A percentile compares a stretch with the other conserved stretches of the same genome.
Conservation (phyloP, 345 rosid species). For the thale cress (Arabidopsis thaliana) region DNA sequence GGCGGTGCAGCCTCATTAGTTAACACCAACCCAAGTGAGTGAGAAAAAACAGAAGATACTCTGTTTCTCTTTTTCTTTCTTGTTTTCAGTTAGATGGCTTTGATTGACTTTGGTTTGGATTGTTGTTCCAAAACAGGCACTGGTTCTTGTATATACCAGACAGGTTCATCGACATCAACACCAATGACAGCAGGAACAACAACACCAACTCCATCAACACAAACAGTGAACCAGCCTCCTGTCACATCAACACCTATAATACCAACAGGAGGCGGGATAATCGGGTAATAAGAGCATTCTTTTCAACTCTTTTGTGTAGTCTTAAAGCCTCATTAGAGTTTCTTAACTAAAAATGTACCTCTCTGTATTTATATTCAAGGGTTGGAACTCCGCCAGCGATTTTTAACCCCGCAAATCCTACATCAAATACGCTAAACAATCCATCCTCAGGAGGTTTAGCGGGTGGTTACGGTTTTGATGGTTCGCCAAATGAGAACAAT, state of each 20-base stretch:
- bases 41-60: conserved; percentile 11
- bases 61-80: neutral
- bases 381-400: conserved; percentile 45
- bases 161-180: conserved; percentile 59
- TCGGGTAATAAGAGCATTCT: conserved; percentile 51
- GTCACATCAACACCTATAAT: conserved; percentile 49
- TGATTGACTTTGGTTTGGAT: conserved; percentile 12
- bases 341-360: conserved; percentile 13
- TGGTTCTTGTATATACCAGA: conserved; percentile 78
- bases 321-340: neutral
- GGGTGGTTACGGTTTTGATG: conserved; percentile 44
- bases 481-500: conserved; percentile 43
- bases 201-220: conserved; percentile 48
- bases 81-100: neutral
- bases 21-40: conserved; percentile 83
- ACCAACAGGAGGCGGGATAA: conserved; percentile 50
- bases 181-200: conserved; percentile 51
- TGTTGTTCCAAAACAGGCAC: conserved; percentile 57
- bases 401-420: conserved; percentile 47
- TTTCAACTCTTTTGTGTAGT: neutral
- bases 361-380: conserved; percentile 21
- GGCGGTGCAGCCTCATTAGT: conserved; percentile 75
- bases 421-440: conserved; percentile 31
- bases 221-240: conserved; percentile 49
- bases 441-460: conserved; percentile 41